Evolutionary conservation across 306 rosid species (phyloP), one percentile per base, ranked within the genome.

Genomic region (Cicer chorassanicum): DNA sequence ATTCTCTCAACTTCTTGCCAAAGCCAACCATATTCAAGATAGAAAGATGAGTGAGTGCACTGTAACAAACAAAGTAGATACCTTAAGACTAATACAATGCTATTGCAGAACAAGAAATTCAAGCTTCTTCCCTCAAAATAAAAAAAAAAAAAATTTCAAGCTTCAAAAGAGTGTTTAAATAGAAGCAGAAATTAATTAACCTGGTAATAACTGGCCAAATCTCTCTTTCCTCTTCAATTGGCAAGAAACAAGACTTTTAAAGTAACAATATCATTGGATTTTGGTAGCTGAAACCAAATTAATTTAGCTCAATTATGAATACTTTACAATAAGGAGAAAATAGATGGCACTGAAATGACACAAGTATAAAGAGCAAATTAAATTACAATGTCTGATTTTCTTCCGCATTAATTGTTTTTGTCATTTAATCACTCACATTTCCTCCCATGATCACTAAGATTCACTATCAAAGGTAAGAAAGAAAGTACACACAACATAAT

Each of bases 1-100:
- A 83, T 82, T 90, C 96, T 88, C 98, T 87, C 82, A 92, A 80
- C 88, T 87, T 92, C 81, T 92, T 92, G 57, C 98, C 96, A 24
- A 90, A 92, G 38, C 84, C 91, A 65, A 92, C 98, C 98, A 92
- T 92, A 74, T 76, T 85, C 63, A 70, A 77, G 41, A 24, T 14
- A 74, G 56, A 71, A 60, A 64, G 65, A 67, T 46, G 60, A 43
- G 9, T 46, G 60, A 43, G 9, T 65, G 65, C 51, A 55, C 84
- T 78, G 66, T 6, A 38, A 18, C 46, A 54, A 70, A 46, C 15
- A 29, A 43, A 68, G 34, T 72, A 16, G 39, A 72, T 55, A 44
- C 10, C 11, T 40, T 38, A 70, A 39, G 69, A 59, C 21, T 11
- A 41, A 67, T 9, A 10, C 56, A 54, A 43, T 13, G 49, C 41